These are phyloP conservation scores for Aspergillus terreus DNA, from an alignment of 2,329 filamentous ascomycete genomes.

Conservation along the genomic window DNA sequence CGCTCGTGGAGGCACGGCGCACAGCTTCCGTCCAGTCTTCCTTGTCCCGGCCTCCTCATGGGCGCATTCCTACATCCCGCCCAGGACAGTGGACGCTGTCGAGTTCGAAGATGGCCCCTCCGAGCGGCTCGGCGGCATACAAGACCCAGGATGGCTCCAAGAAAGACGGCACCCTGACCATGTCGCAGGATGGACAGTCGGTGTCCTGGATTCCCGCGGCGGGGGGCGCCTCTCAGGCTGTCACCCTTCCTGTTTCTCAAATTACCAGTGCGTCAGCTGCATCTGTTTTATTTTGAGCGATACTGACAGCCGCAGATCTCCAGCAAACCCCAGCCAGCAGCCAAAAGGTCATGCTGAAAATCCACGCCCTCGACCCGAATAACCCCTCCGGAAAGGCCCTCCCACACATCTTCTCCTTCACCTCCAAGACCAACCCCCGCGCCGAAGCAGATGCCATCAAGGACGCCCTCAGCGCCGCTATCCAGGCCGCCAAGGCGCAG, in stretches of 20 bases:
- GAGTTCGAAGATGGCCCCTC: slow-evolving; percentile 41
- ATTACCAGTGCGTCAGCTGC: slow-evolving; percentile 68
- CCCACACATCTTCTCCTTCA: slow-evolving; percentile 85
- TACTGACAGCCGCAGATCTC: slow-evolving; percentile 58
- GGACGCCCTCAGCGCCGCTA: slow-evolving; percentile 72
- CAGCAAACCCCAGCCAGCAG: slow-evolving; percentile 90
- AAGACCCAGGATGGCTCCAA: slow-evolving; percentile 59
- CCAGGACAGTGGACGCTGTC: slow-evolving; percentile 38
- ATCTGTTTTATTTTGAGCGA: background rate
- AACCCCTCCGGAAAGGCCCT: slow-evolving; percentile 45
- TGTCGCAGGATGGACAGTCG: slow-evolving; percentile 68
- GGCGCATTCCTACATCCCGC: slow-evolving; percentile 30
- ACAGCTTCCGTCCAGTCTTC: slow-evolving; percentile 10
- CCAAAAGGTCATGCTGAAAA: slow-evolving; percentile 88
- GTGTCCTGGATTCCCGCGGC: slow-evolving; percentile 78
- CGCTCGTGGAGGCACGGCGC: slow-evolving; percentile 3
- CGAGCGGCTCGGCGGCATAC: slow-evolving; percentile 69
- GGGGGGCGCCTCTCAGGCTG: slow-evolving; percentile 56
- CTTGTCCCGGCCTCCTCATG: slow-evolving; percentile 23
- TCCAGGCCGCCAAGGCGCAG: slow-evolving; percentile 63
- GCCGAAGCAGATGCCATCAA: slow-evolving; percentile 82
- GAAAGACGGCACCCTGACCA: slow-evolving; percentile 79
- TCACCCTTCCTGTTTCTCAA: slow-evolving; percentile 68
- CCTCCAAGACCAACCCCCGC: slow-evolving; percentile 69
- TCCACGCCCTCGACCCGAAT: slow-evolving; percentile 67